phyloP scores from a whole-genome alignment of 345 rosid genomes.

The Bretschneidera sinensis region DNA sequence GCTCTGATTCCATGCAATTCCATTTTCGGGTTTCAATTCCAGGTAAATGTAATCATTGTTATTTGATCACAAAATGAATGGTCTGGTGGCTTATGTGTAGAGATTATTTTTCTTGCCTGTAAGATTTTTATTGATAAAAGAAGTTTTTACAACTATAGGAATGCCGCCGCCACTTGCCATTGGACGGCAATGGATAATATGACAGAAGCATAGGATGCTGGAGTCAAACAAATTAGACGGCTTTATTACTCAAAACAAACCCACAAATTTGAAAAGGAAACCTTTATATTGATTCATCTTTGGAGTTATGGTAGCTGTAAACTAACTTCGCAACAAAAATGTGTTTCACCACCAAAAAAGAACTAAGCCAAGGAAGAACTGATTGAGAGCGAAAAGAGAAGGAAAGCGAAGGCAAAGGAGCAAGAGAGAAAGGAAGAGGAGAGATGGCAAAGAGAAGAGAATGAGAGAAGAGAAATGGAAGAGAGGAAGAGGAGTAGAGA shows the following conservation, averaged over 20 bases:
- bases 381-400: constrained; percentile 14
- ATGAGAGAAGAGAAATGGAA: constrained; percentile 1
- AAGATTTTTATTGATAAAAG: too few relatives aligned
- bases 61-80: too few relatives aligned
- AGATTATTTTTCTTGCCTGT: too few relatives aligned
- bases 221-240: neutral
- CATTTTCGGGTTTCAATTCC: too few relatives aligned
- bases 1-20: too few relatives aligned
- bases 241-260: neutral
- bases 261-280: neutral
- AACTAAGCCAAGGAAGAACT: constrained; percentile 20
- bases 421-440: neutral
- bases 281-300: neutral
- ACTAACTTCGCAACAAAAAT: constrained; percentile 10
- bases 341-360: constrained; percentile 16
- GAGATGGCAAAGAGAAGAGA: neutral
- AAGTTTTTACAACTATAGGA: too few relatives aligned
- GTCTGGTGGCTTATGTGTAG: too few relatives aligned
- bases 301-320: neutral
- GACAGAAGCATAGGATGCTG: neutral
- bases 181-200: neutral
- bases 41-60: too few relatives aligned
- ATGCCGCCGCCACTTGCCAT: too few relatives aligned
- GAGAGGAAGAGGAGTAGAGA: neutral
- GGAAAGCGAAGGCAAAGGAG: constrained; percentile 14